Conservation (phyloP, 257 asterid species). For the Solanum rostratum region DNA sequence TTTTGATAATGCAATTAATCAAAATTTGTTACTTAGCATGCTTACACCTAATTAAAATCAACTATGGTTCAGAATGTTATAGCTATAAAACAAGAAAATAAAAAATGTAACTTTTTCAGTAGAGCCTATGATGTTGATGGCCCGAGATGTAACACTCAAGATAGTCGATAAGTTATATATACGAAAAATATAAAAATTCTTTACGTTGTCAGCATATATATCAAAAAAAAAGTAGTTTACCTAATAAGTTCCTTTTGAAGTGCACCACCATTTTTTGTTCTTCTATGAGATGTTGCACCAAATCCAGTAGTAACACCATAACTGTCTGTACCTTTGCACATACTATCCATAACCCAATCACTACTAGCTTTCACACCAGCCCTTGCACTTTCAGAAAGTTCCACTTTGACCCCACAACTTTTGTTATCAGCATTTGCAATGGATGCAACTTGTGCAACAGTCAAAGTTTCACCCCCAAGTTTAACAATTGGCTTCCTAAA, state of each 20-base stretch:
- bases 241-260: constrained; percentile 88
- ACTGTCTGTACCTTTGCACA: constrained; percentile 80
- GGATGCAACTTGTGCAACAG: constrained; percentile 79
- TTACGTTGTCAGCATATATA: not conserved
- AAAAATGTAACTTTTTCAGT: too few species aligned
- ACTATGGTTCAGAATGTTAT: not conserved
- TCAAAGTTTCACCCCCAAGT: constrained; percentile 71
- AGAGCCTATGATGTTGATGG: not conserved
- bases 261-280: constrained; percentile 89
- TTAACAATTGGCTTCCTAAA: constrained; percentile 64
- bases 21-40: not conserved
- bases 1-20: not conserved
- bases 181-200: not conserved
- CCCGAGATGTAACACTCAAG: too few species aligned
- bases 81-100: not conserved
- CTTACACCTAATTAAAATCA: not conserved
- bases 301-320: constrained; percentile 90
- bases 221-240: constrained; percentile 10
- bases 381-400: constrained; percentile 66
- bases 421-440: constrained; percentile 32
- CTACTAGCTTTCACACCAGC: constrained; percentile 90
- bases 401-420: constrained; percentile 44
- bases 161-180: not conserved
- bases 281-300: constrained; percentile 77
- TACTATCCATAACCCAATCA: constrained; percentile 90